A percentile compares a stretch with the other conserved stretches of the same genome.
Conservation (phyloP, 2,329 filamentous ascomycete genomes). For the Botrytis squamosa region DNA sequence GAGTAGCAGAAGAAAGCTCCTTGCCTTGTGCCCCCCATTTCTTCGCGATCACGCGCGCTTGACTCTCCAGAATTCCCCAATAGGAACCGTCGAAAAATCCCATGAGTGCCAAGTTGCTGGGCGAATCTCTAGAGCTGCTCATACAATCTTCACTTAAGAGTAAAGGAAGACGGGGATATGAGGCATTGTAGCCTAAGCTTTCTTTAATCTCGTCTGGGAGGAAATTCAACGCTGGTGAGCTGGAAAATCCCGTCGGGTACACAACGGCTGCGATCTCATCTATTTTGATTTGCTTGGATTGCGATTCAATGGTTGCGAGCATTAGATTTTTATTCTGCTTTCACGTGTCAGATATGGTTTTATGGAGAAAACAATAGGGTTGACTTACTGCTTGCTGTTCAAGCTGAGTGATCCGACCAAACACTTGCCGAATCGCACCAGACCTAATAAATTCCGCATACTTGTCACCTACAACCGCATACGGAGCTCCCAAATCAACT, state of each 20-base stretch:
- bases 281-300: not conserved
- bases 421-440: constrained; percentile 28
- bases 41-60: constrained; percentile 12
- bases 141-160: constrained; percentile 1
- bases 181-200: not conserved
- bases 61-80: constrained; percentile 19
- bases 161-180: constrained; percentile 4
- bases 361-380: not conserved
- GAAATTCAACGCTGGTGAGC: constrained; percentile 9
- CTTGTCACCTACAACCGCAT: constrained; percentile 30
- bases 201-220: not conserved
- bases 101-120: constrained; percentile 14
- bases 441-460: constrained; percentile 29
- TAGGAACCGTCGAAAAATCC: constrained; percentile 17
- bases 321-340: not conserved
- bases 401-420: constrained; percentile 17
- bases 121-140: not conserved
- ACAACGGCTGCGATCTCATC: constrained; percentile 5
- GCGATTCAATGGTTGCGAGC: not conserved
- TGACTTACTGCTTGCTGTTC: not conserved
- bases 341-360: not conserved
- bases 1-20: no score
- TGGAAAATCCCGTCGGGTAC: constrained; percentile 6
- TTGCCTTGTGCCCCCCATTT: not conserved
- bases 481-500: constrained; percentile 13